Conservation (phyloP, 495 filamentous ascomycete species). For the Aspergillus diversus region DNA sequence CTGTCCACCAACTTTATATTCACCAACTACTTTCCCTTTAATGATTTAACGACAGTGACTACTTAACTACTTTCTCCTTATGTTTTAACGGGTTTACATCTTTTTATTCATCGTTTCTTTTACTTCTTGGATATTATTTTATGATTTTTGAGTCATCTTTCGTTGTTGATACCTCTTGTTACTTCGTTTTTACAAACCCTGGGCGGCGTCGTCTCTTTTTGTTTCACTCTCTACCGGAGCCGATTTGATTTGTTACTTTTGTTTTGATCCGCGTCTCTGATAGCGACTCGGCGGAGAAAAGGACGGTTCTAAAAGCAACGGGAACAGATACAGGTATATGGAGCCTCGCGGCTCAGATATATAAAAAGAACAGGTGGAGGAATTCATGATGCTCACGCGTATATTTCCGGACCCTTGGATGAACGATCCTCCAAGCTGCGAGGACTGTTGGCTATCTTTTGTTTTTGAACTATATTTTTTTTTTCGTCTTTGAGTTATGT, state of each 20-base stretch:
- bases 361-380: slow-evolving; percentile 1
- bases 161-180: slow-evolving; percentile 26
- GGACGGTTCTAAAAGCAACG: slow-evolving; percentile 18
- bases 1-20: slow-evolving; percentile 14
- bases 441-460: not conserved
- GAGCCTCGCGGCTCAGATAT: slow-evolving; percentile 21
- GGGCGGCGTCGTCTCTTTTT: slow-evolving; percentile 23
- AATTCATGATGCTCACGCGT: not conserved
- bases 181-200: slow-evolving; percentile 14
- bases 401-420: slow-evolving; percentile 3
- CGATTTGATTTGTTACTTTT: slow-evolving; percentile 1
- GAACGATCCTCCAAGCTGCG: not conserved
- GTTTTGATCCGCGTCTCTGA: not conserved
- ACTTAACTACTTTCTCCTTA: slow-evolving; percentile 11
- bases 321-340: slow-evolving; percentile 17
- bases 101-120: slow-evolving; percentile 4
- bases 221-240: slow-evolving; percentile 19
- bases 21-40: slow-evolving; percentile 8
- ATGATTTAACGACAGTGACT: slow-evolving; percentile 22
- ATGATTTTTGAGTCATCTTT: not conserved
- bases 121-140: slow-evolving; percentile 7
- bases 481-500: not conserved
- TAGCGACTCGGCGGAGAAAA: slow-evolving; percentile 5
- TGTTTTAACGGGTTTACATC: slow-evolving; percentile 21
- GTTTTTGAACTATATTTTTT: not conserved